These are phyloP conservation scores for Globisporangium takayamanum DNA, from an alignment of 352 stramenopile species.

Conservation along the genomic window DNA sequence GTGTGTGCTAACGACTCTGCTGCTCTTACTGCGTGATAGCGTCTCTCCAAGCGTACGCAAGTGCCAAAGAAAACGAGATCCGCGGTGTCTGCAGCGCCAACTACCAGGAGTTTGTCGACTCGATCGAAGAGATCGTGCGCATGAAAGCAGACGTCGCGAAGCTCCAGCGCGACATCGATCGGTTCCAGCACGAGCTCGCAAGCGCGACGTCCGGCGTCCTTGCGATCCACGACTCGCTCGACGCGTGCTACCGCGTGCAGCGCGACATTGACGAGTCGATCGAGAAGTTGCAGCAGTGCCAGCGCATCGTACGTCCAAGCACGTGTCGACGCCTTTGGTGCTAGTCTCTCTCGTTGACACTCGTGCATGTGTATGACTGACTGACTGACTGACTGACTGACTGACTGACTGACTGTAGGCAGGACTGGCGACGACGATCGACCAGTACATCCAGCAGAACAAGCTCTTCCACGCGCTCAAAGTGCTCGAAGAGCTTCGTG, in stretches of 20 bases:
- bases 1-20: too few species aligned
- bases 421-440: slow-evolving; percentile 52
- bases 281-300: slow-evolving; percentile 73
- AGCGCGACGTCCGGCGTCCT: slow-evolving; percentile 43
- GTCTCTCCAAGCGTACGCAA: slow-evolving; percentile 52
- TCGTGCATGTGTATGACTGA: background rate
- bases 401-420: slow-evolving; percentile 25
- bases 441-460: slow-evolving; percentile 54
- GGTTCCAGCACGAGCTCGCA: slow-evolving; percentile 55
- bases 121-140: slow-evolving; percentile 76
- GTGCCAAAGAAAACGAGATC: slow-evolving; percentile 65
- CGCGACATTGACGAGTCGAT: slow-evolving; percentile 73
- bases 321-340: background rate
- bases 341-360: background rate
- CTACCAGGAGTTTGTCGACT: slow-evolving; percentile 76
- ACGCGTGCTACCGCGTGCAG: slow-evolving; percentile 49
- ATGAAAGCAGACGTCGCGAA: slow-evolving; percentile 73
- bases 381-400: background rate
- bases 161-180: slow-evolving; percentile 61
- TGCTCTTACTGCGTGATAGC: slow-evolving; percentile 14
- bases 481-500: slow-evolving; percentile 59
- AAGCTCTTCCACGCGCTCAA: slow-evolving; percentile 79
- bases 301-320: slow-evolving; percentile 47
- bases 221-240: slow-evolving; percentile 47
- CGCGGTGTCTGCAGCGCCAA: slow-evolving; percentile 71